Evolutionary conservation across 148 eudicot genomes (phyloP), one percentile per base, ranked within the genome.

Genomic region (Polygonum maritimum): DNA sequence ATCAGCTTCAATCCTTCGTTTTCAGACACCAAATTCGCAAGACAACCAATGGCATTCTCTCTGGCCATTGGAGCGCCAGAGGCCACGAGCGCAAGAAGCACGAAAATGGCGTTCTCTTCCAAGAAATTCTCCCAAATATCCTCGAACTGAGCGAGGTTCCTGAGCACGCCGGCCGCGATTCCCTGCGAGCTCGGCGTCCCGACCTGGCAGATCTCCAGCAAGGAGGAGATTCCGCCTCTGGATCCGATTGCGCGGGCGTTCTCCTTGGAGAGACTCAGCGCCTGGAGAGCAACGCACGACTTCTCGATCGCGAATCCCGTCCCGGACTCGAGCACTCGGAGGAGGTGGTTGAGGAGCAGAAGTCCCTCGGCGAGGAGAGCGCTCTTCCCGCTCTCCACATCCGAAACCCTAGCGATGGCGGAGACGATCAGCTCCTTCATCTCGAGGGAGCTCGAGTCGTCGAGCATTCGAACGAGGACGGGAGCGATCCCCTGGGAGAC

Each of bases 201-300:
- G 7, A 76, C 83, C 10, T 81, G 81, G 70, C 97, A 94, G 72
- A 92, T 86, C 80, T 89, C 98, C 1, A 94, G 51, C 58, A 94
- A 83, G 1, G 95, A 78, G 0, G 89, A 85, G 75, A 94, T 85
- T 15, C 97, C 98, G 14, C 95, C 93, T 80, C 98, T 82, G 1
- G 88, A 91, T 19, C 87, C 90, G 51, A 94, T 88, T 39, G 95
- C 95, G 74, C 97, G 82, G 2, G 98, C 98, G 69, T 91, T 94
- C 16, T 94, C 97, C 84, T 79, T 94, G 0, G 81, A 80, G 10
- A 80, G 76, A 47, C 87, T 85, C 74, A 91, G 52, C 8, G 83
- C 82, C 9, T 73, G 80, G 36, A 94, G 87, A 15, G 86, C 88
- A 49, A 88, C 79, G 74, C 97, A 94, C 0, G 91, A 90, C 45